A percentile compares a stretch with the other conserved stretches of the same genome.
phyloP scores from a whole-genome alignment of 371 early-diverging fungal genomes.

The Mycotypha africana region DNA sequence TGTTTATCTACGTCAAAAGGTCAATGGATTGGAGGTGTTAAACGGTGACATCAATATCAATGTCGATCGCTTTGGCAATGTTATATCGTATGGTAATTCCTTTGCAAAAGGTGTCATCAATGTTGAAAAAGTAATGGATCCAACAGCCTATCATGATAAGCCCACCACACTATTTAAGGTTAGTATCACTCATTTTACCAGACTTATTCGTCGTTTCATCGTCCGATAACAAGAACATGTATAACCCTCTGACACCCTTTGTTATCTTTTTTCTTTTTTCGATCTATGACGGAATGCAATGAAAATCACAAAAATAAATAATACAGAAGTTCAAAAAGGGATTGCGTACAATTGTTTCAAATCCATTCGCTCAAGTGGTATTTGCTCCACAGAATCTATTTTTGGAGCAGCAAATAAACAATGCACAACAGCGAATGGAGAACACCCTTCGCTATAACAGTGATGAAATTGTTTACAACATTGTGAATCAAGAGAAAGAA shows the following conservation, averaged over 20 bases:
- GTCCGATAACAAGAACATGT: too few species aligned
- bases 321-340: not conserved
- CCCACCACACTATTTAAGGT: conserved; percentile 1
- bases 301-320: conserved; percentile 10
- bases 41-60: conserved; percentile 85
- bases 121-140: too few species aligned
- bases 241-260: too few species aligned
- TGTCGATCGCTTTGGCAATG: conserved; percentile 60
- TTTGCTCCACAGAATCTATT: conserved; percentile 2
- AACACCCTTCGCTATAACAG: not conserved
- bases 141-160: too few species aligned
- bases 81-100: conserved; percentile 72
- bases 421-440: not conserved
- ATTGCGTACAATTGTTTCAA: conserved; percentile 13
- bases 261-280: too few species aligned
- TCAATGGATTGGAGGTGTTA: conserved; percentile 69
- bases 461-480: conserved; percentile 4
- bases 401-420: not conserved
- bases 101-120: conserved; percentile 49
- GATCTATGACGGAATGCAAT: too few species aligned
- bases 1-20: conserved; percentile 71
- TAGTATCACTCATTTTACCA: too few species aligned
- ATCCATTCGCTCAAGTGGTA: conserved; percentile 19
- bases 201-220: too few species aligned
- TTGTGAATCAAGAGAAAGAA: conserved; percentile 5